Base-by-base conservation (phyloP, 2,329 filamentous ascomycete species). In the Geosmithia flava region DNA sequence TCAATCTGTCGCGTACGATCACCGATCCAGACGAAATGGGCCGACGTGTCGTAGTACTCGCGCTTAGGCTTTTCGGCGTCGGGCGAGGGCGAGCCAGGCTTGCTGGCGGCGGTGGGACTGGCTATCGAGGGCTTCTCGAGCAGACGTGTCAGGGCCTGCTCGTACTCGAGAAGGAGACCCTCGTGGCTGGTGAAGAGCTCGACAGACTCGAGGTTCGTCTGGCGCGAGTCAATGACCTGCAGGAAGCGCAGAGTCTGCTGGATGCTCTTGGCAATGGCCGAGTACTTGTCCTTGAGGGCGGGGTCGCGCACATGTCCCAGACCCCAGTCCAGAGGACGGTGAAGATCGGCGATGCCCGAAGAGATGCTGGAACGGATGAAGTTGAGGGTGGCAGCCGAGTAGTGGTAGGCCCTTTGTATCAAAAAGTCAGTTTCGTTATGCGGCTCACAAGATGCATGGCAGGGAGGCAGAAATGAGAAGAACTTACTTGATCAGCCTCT, bases 11-110 rank as follows among this genome's bases (percentile, higher is more conserved):
- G 81, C 2, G 93, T 98, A 54, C 93, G 86, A 66, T 98, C 93
- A 48, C 93, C 93, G 57, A 98, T 94, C 93, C 93, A 98, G 63
- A 98, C 77, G 71, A 98, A 97, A 63, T 98, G 93, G 0, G 88
- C 87, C 4, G 88, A 95, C 0, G 91, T 97, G 67, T 95, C 85
- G 70, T 94, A 97, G 76, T 87, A 94, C 58, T 83, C 81, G 58
- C 78, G 78, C 16, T 65, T 57, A 42, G 57, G 53, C 43, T 8
- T 27, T 8, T 47, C 50, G 19, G 16, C 41, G 11, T 53, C 37
- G 43, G 50, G 33, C 33, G 51, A 50, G 52, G 51, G 56, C 54
- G 47, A 47, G 54, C 49, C 52, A 10, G 53, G 51, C 4, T 57
- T 63, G 46, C 70, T 41, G 61, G 64, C 5, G 75, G 78, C 53